phyloP scores from a whole-genome alignment of 2,329 filamentous ascomycete genomes.

The Aspergillus brunneoviolaceus region DNA sequence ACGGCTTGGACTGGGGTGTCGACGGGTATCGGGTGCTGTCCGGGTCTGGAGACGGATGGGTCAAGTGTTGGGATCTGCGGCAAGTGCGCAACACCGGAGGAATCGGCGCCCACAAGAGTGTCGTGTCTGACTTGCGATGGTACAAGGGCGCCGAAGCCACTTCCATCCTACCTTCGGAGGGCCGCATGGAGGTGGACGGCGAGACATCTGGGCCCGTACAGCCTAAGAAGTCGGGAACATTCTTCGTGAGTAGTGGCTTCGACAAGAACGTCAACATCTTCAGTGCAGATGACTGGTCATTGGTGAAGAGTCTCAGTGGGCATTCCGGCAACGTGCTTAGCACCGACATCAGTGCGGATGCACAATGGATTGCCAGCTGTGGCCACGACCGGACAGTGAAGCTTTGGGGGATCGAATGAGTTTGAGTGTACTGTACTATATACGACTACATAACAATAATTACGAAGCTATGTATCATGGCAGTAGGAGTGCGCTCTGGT shows the following conservation, averaged over 20 bases:
- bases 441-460: neutral
- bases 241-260: constrained; percentile 87
- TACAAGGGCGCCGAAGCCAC: constrained; percentile 76
- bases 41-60: constrained; percentile 88
- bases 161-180: constrained; percentile 59
- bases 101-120: constrained; percentile 85
- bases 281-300: constrained; percentile 91
- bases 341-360: constrained; percentile 82
- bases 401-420: constrained; percentile 85
- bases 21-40: constrained; percentile 93
- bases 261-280: constrained; percentile 95
- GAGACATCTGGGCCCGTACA: constrained; percentile 42
- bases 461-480: neutral
- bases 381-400: constrained; percentile 95
- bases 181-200: constrained; percentile 45
- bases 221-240: constrained; percentile 86
- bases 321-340: constrained; percentile 92
- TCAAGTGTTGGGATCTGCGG: constrained; percentile 96
- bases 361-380: constrained; percentile 89
- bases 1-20: constrained; percentile 85
- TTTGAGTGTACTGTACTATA: constrained; percentile 14
- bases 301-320: constrained; percentile 82
- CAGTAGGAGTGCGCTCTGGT: neutral
- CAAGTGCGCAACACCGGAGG: constrained; percentile 81
- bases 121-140: constrained; percentile 91